Base-by-base conservation (phyloP, 1,284 basidiomycete species). In the Retiboletus flavoniger region DNA sequence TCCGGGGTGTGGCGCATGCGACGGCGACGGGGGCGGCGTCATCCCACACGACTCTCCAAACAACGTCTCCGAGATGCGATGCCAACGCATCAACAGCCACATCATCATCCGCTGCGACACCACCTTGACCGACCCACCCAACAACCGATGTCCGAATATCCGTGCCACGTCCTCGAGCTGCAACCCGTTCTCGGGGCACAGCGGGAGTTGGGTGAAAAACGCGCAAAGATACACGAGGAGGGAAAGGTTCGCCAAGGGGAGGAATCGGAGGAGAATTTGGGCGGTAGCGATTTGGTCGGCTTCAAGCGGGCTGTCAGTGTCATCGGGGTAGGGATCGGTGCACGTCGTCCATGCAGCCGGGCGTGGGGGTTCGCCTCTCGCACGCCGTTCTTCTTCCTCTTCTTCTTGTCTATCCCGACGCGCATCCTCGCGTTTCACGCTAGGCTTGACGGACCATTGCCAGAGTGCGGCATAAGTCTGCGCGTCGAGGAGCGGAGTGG, bases 191-290 rank as follows among this genome's bases (percentile, higher is more conserved):
- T 71, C 68, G 1, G 70, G 70, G 14, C 65, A 71, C 3, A 71
- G 43, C 0, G 67, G 68, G 0, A 69, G 54, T 34, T 72, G 67
- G 0, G 70, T 71, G 64, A 89, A 83, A 65, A 89, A 87, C 0
- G 78, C 79, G 55, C 84, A 74, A 21, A 88, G 74, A 63, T 88
- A 88, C 19, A 80, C 73, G 42, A 89, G 70, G 1, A 88, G 69
- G 14, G 78, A 79, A 60, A 85, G 78, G 41, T 80, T 74, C 8
- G 79, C 69, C 0, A 77, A 74, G 0, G 87, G 83, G 5, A 88
- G 75, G 31, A 89, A 76, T 4, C 81, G 81, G 16, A 89, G 74
- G 32, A 88, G 66, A 47, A 80, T 71, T 57, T 81, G 81, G 1
- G 81, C 80, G 41, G 75, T 69, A 10, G 60, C 64, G 60, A 83